A percentile compares a stretch with the other conserved stretches of the same genome.
phyloP scores from a whole-genome alignment of 257 asterid genomes.

The Lavandula angustifolia region DNA sequence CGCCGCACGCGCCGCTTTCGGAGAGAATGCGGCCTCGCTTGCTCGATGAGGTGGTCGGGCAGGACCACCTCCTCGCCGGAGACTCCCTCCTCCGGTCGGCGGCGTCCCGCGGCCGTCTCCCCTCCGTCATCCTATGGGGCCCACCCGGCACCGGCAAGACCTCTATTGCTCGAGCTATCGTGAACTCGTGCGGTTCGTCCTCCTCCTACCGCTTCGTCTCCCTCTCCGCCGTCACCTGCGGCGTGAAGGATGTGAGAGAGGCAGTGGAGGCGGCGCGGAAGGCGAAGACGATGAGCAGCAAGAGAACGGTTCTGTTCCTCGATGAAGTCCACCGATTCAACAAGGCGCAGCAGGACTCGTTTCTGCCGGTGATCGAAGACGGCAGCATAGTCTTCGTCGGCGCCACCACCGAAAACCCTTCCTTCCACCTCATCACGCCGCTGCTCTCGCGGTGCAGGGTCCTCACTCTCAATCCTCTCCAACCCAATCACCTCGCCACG shows the following conservation, averaged over 20 bases:
- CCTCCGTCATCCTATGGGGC: constrained; percentile 81
- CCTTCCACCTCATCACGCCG: constrained; percentile 81
- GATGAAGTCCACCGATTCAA: constrained; percentile 95
- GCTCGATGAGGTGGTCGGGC: constrained; percentile 77
- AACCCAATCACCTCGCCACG: constrained; percentile 46
- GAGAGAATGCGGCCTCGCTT: constrained; percentile 84
- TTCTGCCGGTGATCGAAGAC: constrained; percentile 84
- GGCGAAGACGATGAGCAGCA: constrained; percentile 31
- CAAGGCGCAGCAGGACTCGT: constrained; percentile 86
- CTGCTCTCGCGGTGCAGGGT: constrained; percentile 80
- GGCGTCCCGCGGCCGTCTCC: constrained; percentile 53
- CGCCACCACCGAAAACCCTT: constrained; percentile 92
- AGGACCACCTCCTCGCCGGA: constrained; percentile 63
- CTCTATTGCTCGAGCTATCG: constrained; percentile 78
- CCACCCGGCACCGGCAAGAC: constrained; percentile 94
- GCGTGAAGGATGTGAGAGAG: constrained; percentile 83
- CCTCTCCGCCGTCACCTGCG: constrained; percentile 77
- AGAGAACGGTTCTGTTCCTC: constrained; percentile 64
- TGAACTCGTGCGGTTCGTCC: constrained; percentile 32
- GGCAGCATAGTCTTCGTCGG: constrained; percentile 83
- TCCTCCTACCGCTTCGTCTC: constrained; percentile 51
- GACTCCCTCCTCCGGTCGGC: constrained; percentile 63
- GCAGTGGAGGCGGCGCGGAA: constrained; percentile 69
- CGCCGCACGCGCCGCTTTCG: constrained; percentile 59
- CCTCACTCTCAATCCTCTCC: constrained; percentile 56